A percentile compares a stretch with the other conserved stretches of the same genome.
These are phyloP conservation scores for Metschnikowia arizonensis DNA, from an alignment of 805 yeast species.

Conservation along the genomic window DNA sequence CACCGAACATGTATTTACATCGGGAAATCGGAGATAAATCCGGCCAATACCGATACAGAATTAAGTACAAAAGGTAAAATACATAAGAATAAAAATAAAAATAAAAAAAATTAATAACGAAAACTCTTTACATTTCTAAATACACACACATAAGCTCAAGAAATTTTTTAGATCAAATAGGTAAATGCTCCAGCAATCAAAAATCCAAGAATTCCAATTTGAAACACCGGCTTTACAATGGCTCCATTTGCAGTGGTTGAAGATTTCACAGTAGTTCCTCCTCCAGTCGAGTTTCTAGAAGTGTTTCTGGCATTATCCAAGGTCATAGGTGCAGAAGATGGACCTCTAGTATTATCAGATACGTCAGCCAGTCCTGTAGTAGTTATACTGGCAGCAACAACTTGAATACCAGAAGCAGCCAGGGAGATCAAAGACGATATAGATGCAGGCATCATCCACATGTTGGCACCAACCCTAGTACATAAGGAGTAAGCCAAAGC, in stretches of 20 bases:
- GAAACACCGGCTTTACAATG: neutral
- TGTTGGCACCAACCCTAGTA: conserved; percentile 36
- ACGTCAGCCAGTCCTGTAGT: conserved; percentile 8
- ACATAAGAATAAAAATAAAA: too few relatives aligned
- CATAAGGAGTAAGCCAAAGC: conserved; percentile 42
- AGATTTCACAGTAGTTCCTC: neutral
- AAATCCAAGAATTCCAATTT: neutral
- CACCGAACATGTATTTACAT: neutral
- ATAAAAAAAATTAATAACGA: too few relatives aligned
- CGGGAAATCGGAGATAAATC: neutral
- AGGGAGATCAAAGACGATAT: conserved; percentile 26
- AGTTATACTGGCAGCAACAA: conserved; percentile 6
- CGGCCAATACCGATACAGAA: too few relatives aligned
- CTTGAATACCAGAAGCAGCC: conserved; percentile 21
- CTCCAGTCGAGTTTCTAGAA: neutral
- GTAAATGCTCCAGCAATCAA: neutral
- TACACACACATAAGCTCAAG: too few relatives aligned
- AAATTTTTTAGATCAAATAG: neutral
- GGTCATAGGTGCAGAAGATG: conserved; percentile 8
- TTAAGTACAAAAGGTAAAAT: too few relatives aligned
- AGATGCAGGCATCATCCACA: conserved; percentile 46
- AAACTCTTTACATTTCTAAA: too few relatives aligned
- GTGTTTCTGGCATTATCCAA: conserved; percentile 2
- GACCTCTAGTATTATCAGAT: too few relatives aligned
- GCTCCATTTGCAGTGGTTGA: conserved; percentile 7